Conservation (phyloP, 1,284 basidiomycete genomes). For the Ganoderma lingzhi region DNA sequence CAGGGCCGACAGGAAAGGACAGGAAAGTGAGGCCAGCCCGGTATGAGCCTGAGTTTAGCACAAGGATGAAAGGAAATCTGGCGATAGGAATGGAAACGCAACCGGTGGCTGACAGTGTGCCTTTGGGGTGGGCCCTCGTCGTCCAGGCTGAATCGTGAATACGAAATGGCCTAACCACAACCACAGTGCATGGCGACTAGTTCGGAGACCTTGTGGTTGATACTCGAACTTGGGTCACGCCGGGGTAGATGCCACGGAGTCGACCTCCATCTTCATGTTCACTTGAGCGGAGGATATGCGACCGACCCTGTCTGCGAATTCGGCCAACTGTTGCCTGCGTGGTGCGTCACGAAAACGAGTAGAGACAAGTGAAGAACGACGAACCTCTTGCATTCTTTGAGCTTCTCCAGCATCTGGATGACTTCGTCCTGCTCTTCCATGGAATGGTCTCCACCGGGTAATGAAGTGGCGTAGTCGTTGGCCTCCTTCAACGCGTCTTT, state of each 20-base stretch:
- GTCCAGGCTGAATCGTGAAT: neutral
- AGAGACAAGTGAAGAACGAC: slow-evolving; percentile 20
- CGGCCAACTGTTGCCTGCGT: slow-evolving; percentile 49
- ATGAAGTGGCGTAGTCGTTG: slow-evolving; percentile 58
- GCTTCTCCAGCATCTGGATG: slow-evolving; percentile 64
- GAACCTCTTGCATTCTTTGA: slow-evolving; percentile 68
- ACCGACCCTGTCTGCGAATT: slow-evolving; percentile 47
- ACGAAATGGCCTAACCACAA: neutral
- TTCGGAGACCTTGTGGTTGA: neutral
- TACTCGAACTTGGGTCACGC: slow-evolving; percentile 11
- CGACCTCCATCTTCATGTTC: slow-evolving; percentile 53
- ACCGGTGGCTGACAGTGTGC: neutral
- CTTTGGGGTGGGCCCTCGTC: neutral
- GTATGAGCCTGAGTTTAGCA: slow-evolving; percentile 15
- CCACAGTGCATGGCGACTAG: neutral
- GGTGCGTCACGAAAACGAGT: neutral
- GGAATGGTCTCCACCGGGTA: slow-evolving; percentile 73
- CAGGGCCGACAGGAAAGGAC: slow-evolving; percentile 8
- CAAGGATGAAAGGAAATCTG: neutral
- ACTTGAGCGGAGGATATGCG: slow-evolving; percentile 36
- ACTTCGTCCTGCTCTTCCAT: slow-evolving; percentile 72
- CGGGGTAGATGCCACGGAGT: slow-evolving; percentile 63
- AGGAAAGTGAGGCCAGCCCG: slow-evolving; percentile 11
- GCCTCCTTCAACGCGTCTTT: slow-evolving; percentile 63
- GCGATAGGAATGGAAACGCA: neutral